Evolutionary conservation across 2,329 filamentous ascomycete genomes (phyloP).

Genomic region (Aureobasidium pullulans): DNA sequence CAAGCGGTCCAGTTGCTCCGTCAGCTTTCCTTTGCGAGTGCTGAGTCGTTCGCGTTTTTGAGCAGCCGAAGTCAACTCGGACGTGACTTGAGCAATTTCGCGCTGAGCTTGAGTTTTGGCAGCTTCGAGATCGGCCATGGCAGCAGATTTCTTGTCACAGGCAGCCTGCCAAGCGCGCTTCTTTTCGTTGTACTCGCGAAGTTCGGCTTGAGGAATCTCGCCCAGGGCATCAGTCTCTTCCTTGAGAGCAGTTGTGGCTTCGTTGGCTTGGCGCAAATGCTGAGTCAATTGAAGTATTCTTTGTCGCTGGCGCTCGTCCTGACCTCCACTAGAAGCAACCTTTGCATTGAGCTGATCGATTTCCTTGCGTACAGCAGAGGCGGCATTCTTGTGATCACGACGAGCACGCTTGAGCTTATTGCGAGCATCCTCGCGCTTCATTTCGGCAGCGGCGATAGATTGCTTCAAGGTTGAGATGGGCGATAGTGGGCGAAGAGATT

Average conservation of each 20-base stretch:
- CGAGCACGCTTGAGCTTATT: conserved; percentile 61
- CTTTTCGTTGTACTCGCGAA: conserved; percentile 48
- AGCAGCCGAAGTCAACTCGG: conserved; percentile 56
- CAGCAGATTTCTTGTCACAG: conserved; percentile 42
- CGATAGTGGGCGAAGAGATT: conserved; percentile 63
- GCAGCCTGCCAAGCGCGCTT: conserved; percentile 53
- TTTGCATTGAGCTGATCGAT: conserved; percentile 62
- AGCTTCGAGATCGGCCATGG: conserved; percentile 51
- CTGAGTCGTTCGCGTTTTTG: conserved; percentile 67
- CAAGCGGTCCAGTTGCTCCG: conserved; percentile 64
- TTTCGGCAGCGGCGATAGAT: conserved; percentile 65
- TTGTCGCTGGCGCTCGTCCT: conserved; percentile 68
- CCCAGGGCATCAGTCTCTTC: conserved; percentile 58
- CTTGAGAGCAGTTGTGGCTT: conserved; percentile 51
- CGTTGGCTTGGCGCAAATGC: conserved; percentile 63
- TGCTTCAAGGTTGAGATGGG: conserved; percentile 70
- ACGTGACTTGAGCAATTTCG: conserved; percentile 55
- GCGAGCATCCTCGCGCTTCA: conserved; percentile 62
- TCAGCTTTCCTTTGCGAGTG: conserved; percentile 63
- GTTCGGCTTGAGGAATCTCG: conserved; percentile 55
- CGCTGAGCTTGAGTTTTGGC: conserved; percentile 56
- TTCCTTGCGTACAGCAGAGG: conserved; percentile 63
- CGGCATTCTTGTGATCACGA: conserved; percentile 66
- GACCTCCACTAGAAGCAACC: conserved; percentile 59
- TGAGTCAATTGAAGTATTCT: conserved; percentile 69